Conservation (phyloP, 306 rosid genomes). For the Prunus dulcis region DNA sequence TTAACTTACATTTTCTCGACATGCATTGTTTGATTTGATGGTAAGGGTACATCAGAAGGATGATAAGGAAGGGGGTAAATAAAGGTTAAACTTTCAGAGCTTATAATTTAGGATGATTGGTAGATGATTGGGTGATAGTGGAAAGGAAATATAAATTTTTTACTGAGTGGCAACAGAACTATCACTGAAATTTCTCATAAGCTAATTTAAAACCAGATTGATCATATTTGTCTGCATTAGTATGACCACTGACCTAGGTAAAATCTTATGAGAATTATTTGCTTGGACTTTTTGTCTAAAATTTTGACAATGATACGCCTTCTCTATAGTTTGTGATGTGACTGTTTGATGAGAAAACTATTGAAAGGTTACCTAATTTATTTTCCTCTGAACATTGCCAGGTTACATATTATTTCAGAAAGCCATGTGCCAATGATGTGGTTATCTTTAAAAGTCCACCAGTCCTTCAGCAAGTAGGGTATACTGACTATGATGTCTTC, state of each 20-base stretch:
- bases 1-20: not conserved
- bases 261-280: not conserved
- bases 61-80: not conserved
- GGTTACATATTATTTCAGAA: constrained; percentile 92
- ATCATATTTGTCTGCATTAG: not conserved
- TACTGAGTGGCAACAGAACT: not conserved
- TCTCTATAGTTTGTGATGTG: constrained; percentile 8
- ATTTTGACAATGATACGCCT: not conserved
- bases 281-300: constrained; percentile 3
- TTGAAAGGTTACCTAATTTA: constrained; percentile 3
- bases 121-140: not conserved
- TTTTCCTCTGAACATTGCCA: constrained; percentile 35
- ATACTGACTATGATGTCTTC: constrained; percentile 84
- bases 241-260: not conserved
- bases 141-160: not conserved
- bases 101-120: not conserved
- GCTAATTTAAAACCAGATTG: not conserved
- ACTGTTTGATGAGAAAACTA: constrained; percentile 8
- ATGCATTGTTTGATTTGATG: not conserved
- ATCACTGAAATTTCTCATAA: not conserved
- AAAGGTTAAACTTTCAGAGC: not conserved
- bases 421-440: constrained; percentile 89
- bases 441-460: constrained; percentile 97
- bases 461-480: constrained; percentile 93
- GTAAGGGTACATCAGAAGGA: not conserved